phyloP scores from a whole-genome alignment of 768 basidiomycete genomes.

The Cystobasidiopsis lactophilus region DNA sequence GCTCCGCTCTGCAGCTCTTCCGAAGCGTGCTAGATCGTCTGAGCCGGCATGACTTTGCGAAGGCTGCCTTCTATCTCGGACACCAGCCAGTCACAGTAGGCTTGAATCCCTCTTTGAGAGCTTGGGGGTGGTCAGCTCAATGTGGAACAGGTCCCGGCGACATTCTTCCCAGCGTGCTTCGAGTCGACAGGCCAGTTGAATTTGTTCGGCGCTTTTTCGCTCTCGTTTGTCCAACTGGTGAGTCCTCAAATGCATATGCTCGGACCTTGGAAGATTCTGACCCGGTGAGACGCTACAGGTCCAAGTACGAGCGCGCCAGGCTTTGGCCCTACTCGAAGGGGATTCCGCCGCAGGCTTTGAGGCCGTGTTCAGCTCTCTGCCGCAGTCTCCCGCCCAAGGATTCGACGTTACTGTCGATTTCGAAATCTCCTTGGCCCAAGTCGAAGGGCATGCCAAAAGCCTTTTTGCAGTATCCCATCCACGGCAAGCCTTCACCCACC shows the following conservation, averaged over 20 bases:
- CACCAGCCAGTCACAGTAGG: neutral
- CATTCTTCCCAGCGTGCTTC: neutral
- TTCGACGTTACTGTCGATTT: neutral
- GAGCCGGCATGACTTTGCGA: neutral
- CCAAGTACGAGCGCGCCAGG: neutral
- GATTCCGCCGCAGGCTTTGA: neutral
- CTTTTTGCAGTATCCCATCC: neutral
- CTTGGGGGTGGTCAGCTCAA: neutral
- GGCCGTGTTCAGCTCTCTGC: neutral
- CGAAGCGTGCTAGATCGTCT: slow-evolving; percentile 3
- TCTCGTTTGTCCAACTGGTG: neutral
- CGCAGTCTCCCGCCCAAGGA: neutral
- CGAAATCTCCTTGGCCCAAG: no score
- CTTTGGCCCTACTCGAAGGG: neutral
- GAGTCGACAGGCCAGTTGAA: neutral
- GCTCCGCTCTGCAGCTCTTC: slow-evolving; percentile 3
- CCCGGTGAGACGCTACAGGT: neutral
- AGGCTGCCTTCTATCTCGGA: neutral
- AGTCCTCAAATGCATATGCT: neutral
- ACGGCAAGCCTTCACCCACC: neutral
- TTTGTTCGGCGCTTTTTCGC: neutral
- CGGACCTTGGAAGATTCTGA: neutral
- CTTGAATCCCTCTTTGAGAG: neutral
- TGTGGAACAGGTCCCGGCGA: neutral
- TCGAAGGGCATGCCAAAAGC: neutral